phyloP scores from a whole-genome alignment of 202 grass and related monocot species.

The Cymbopogon flexuosus region DNA sequence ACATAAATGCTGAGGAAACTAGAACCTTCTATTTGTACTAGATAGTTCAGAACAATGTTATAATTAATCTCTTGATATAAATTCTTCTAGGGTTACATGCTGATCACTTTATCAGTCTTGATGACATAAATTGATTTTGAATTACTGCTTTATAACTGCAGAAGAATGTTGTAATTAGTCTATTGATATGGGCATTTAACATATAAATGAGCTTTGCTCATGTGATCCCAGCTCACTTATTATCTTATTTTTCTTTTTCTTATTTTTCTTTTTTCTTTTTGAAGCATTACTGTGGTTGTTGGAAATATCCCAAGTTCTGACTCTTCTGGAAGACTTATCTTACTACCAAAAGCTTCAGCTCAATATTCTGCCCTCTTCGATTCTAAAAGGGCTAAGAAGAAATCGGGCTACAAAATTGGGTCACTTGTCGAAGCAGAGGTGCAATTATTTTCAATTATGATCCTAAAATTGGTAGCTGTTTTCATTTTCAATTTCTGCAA shows the following conservation, averaged over 20 bases:
- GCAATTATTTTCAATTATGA: conserved; percentile 3
- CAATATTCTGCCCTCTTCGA: conserved; percentile 35
- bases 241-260: conserved; percentile 14
- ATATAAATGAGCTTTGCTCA: not conserved
- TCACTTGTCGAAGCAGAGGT: conserved; percentile 88
- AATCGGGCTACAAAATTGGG: conserved; percentile 56
- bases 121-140: not conserved
- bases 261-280: conserved; percentile 10
- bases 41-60: not conserved
- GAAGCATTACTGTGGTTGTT: conserved; percentile 66
- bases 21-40: not conserved
- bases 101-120: not conserved
- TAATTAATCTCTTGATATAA: not conserved
- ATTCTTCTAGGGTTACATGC: not conserved
- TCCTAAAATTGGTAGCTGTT: conserved; percentile 1
- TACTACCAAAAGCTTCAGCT: conserved; percentile 56
- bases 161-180: not conserved
- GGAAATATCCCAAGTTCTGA: conserved; percentile 55
- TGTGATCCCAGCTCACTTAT: not conserved
- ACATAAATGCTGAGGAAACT: not conserved
- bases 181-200: not conserved
- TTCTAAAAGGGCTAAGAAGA: conserved; percentile 68
- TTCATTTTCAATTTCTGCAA: conserved; percentile 1
- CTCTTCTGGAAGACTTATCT: conserved; percentile 65
- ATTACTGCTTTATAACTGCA: not conserved